Evolutionary conservation across 495 filamentous ascomycete genomes (phyloP), one percentile per base, ranked within the genome.

Genomic region (Penicillium roqueforti): DNA sequence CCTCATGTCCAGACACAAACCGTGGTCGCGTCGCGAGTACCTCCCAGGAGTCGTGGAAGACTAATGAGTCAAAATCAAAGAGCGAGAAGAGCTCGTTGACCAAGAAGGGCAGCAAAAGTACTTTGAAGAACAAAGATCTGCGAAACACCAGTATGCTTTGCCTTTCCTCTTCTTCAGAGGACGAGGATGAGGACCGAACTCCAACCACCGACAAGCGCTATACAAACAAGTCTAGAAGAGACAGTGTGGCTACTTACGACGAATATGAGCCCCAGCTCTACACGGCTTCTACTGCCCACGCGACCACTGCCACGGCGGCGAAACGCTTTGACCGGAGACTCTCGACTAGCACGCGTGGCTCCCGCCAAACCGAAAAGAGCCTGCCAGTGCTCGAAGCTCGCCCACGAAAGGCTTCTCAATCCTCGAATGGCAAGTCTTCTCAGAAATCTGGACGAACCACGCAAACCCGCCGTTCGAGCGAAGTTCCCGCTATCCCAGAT

Each of bases 81-180:
- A 59, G 57, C 39, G 47, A 37, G 6, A 62, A 65, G 47, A 61
- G 56, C 36, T 39, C 61, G 0, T 32, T 73, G 55, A 71, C 67
- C 8, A 74, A 73, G 51, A 76, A 73, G 53, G 73, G 65, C 32
- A 71, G 71, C 59, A 72, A 68, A 49, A 78, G 67, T 40, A 73
- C 72, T 6, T 59, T 81, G 56, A 74, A 69, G 41, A 74, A 69
- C 32, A 58, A 60, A 8, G 77, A 83, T 47, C 63, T 82, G 44
- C 73, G 74, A 36, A 72, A 74, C 10, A 73, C 73, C 8, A 83
- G 80, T 57, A 72, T 83, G 10, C 72, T 83, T 6, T 80, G 74
- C 28, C 71, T 83, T 4, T 44, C 50, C 14, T 83, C 80, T 2
- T 83, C 80, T 14, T 83, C 80, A 0, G 80, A 81, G 40, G 76